These are phyloP conservation scores for Coemansia sp. DNA, from an alignment of 192 early-diverging fungal genomes.

Conservation along the genomic window DNA sequence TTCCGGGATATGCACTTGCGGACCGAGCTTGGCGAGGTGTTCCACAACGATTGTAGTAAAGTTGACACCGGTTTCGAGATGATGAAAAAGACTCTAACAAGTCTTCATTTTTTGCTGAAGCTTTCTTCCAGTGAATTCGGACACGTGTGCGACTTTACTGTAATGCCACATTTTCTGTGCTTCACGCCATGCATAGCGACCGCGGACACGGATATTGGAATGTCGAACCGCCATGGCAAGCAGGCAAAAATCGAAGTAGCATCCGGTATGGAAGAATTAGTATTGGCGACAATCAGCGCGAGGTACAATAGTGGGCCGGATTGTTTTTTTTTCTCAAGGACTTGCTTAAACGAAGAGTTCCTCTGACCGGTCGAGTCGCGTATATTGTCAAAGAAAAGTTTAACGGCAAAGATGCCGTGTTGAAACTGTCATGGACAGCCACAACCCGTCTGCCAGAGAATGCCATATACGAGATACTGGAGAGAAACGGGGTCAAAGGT, in stretches of 20 bases:
- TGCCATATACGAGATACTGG: constrained; percentile 8
- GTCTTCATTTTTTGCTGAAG: not conserved
- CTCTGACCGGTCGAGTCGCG: not conserved
- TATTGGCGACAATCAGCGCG: not conserved
- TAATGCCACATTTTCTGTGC: not conserved
- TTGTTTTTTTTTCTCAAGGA: not conserved
- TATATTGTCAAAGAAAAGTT: not conserved
- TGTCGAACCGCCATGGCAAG: no score
- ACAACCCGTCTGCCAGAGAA: not conserved
- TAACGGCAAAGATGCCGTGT: not conserved
- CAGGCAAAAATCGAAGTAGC: no score
- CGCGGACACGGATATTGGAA: not conserved
- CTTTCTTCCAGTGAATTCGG: constrained; percentile 1
- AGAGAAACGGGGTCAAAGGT: not conserved
- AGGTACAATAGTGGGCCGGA: not conserved
- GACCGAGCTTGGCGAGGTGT: not conserved
- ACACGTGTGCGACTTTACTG: not conserved
- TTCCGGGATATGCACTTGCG: not conserved
- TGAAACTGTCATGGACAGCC: constrained; percentile 11
- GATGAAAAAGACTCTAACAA: not conserved
- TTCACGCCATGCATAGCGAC: not conserved
- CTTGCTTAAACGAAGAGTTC: constrained; percentile 1
- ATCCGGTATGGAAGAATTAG: no score
- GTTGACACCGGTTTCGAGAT: not conserved
- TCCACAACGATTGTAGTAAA: no score